A percentile compares a stretch with the other conserved stretches of the same genome.
Conservation (phyloP, 257 asterid genomes). For the Lithospermum erythrorhizon region DNA sequence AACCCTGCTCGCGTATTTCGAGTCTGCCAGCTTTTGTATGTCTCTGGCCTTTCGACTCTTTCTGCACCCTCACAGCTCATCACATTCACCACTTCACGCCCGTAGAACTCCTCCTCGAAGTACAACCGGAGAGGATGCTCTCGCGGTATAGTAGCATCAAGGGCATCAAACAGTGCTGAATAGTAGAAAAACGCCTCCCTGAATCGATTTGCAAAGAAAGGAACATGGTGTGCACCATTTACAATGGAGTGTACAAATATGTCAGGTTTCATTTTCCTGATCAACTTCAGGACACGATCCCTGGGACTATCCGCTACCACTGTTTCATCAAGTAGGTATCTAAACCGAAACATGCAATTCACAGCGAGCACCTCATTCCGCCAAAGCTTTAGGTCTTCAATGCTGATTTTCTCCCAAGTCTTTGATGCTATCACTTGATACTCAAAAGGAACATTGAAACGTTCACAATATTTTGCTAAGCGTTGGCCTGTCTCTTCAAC, state of each 20-base stretch:
- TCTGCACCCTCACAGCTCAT: not conserved
- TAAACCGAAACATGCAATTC: not conserved
- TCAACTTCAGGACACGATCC: not conserved
- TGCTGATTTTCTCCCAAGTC: not conserved
- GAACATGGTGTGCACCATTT: not conserved
- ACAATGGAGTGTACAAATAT: not conserved
- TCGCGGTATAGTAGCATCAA: not conserved
- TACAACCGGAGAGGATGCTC: not conserved
- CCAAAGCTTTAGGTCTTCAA: not conserved
- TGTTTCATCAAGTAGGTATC: not conserved
- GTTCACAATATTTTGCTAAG: not conserved
- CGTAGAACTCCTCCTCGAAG: not conserved
- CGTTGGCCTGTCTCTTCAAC: not conserved
- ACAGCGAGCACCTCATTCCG: not conserved
- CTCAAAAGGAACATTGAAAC: not conserved
- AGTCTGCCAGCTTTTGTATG: not conserved
- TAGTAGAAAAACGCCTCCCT: not conserved
- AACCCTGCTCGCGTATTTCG: not conserved
- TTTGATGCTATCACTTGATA: not conserved
- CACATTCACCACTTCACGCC: not conserved
- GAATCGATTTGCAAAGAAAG: not conserved
- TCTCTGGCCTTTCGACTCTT: not conserved
- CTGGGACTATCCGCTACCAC: not conserved
- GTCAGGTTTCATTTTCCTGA: not conserved
- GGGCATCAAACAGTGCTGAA: not conserved